Conservation (phyloP, 495 filamentous ascomycete species). For the Thozetella sp. region DNA sequence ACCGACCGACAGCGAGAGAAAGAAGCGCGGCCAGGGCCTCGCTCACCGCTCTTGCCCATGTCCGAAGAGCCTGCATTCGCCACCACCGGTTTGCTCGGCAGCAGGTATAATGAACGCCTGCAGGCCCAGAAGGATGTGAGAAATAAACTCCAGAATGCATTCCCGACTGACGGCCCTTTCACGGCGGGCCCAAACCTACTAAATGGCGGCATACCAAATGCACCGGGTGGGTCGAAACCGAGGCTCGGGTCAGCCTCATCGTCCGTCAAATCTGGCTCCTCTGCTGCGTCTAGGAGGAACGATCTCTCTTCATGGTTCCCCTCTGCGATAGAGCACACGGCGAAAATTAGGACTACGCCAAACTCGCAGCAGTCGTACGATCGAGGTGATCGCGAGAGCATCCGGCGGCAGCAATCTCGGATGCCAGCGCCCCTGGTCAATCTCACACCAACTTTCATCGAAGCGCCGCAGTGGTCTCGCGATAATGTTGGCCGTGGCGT, state of each 20-base stretch:
- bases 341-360: constrained; percentile 15
- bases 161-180: constrained; percentile 34
- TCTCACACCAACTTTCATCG: constrained; percentile 71
- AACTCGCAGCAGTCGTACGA: neutral
- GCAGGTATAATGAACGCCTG: constrained; percentile 40
- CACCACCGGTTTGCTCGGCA: constrained; percentile 39
- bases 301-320: constrained; percentile 42
- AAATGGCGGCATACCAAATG: constrained; percentile 26
- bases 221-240: neutral
- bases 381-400: constrained; percentile 3
- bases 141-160: constrained; percentile 7
- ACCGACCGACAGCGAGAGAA: neutral
- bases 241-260: neutral
- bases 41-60: neutral
- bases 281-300: constrained; percentile 1
- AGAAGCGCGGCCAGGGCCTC: neutral
- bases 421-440: constrained; percentile 70
- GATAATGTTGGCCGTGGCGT: constrained; percentile 69
- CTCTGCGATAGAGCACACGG: constrained; percentile 43
- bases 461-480: constrained; percentile 68
- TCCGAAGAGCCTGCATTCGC: constrained; percentile 27
- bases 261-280: neutral
- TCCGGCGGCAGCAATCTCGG: constrained; percentile 21
- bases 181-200: constrained; percentile 51
- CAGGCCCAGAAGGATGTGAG: constrained; percentile 23